phyloP scores from a whole-genome alignment of 768 basidiomycete species.

The Mycena rebaudengoi region DNA sequence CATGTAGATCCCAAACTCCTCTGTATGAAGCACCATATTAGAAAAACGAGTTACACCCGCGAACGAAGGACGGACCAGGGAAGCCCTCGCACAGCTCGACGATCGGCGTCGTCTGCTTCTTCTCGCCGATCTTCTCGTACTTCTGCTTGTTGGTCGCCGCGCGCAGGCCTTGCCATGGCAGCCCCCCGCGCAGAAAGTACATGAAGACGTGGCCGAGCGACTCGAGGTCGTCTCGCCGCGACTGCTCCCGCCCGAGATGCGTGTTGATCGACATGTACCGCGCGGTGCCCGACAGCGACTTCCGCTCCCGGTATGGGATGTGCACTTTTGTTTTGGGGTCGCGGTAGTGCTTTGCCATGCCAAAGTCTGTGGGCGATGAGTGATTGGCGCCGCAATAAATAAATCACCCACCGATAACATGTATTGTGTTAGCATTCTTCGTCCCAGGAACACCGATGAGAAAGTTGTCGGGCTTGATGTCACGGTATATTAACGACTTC shows the following conservation, averaged over 20 bases:
- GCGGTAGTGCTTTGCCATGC: constrained; percentile 99
- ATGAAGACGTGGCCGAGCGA: constrained; percentile 99
- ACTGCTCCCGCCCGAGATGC: constrained; percentile 94
- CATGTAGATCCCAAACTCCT: constrained; percentile 99
- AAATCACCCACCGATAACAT: constrained; percentile 78
- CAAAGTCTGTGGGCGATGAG: constrained; percentile 73
- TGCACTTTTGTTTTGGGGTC: constrained; percentile 98
- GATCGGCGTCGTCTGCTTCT: constrained; percentile 95
- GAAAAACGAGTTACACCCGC: constrained; percentile 11
- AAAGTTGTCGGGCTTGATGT: constrained; percentile 99
- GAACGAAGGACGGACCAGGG: constrained; percentile 69
- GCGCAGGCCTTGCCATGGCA: constrained; percentile 98
- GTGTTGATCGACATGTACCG: constrained; percentile 99
- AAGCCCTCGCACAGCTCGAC: constrained; percentile 95
- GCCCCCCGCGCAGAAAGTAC: constrained; percentile 96
- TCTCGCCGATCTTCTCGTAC: constrained; percentile 99
- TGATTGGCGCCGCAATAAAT: constrained; percentile 5
- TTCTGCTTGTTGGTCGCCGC: constrained; percentile 99
- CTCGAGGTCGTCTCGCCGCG: constrained; percentile 94
- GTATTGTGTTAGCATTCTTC: constrained; percentile 88
- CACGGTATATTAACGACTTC: constrained; percentile 97
- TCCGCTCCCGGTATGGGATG: constrained; percentile 99
- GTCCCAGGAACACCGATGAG: constrained; percentile 93
- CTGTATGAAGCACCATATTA: constrained; percentile 48
- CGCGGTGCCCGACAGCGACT: constrained; percentile 95